These are phyloP conservation scores for Wallacemonas sp. DNA, from an alignment of 208 protist species.

Conservation along the genomic window DNA sequence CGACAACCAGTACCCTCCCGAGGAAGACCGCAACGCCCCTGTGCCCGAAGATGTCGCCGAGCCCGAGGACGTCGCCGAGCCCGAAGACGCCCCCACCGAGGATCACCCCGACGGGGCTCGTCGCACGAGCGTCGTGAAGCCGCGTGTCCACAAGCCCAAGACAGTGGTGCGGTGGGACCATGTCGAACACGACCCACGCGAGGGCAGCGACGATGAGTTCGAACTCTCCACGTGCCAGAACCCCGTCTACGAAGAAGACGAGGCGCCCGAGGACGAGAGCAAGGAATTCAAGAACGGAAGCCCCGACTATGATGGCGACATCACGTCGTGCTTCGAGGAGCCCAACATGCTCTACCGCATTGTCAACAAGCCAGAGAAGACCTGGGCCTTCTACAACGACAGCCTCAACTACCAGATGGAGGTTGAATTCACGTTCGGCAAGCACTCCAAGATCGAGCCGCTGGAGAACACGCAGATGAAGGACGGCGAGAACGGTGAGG, in stretches of 20 bases:
- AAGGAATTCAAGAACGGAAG: too few relatives aligned
- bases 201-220: constrained; percentile 61
- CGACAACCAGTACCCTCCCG: too few relatives aligned
- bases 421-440: constrained; percentile 70
- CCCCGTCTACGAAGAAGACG: too few relatives aligned
- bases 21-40: too few relatives aligned
- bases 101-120: too few relatives aligned
- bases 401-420: constrained; percentile 70
- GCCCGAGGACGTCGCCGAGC: too few relatives aligned
- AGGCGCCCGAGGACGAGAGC: too few relatives aligned
- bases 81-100: too few relatives aligned
- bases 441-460: constrained; percentile 48
- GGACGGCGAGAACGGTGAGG: constrained; percentile 39
- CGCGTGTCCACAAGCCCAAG: constrained; percentile 9
- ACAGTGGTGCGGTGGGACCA: constrained; percentile 55
- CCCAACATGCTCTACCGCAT: constrained; percentile 80
- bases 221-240: too few relatives aligned
- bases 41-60: too few relatives aligned
- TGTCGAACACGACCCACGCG: constrained; percentile 43
- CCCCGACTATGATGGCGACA: constrained; percentile 46
- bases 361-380: constrained; percentile 51
- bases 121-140: too few relatives aligned
- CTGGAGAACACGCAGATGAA: constrained; percentile 63
- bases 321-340: constrained; percentile 64
- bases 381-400: constrained; percentile 91